phyloP scores from a whole-genome alignment of 164 flowering plant species.

The Annona cherimola region DNA sequence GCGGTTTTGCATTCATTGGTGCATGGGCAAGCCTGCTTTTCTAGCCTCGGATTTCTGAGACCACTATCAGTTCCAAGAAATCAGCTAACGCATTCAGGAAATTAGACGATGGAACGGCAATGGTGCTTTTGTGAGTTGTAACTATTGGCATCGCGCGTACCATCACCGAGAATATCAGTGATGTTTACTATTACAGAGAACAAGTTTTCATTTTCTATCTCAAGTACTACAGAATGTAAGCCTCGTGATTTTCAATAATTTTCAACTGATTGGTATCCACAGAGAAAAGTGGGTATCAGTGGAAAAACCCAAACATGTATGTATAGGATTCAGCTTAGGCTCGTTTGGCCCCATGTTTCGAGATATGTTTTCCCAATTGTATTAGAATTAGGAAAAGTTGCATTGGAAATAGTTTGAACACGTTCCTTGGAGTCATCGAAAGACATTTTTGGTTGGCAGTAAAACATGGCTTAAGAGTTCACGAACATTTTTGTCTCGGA shows the following conservation, averaged over 20 bases:
- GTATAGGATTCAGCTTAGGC: too few relatives aligned
- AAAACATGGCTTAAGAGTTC: too few relatives aligned
- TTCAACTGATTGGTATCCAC: too few relatives aligned
- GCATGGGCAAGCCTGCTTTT: conserved; percentile 91
- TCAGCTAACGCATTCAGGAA: neutral
- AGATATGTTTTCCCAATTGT: too few relatives aligned
- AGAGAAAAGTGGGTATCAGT: too few relatives aligned
- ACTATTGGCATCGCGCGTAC: neutral
- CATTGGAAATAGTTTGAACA: too few relatives aligned
- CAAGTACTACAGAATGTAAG: neutral
- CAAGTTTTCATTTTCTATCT: neutral
- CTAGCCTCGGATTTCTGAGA: conserved; percentile 21
- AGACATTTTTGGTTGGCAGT: too few relatives aligned
- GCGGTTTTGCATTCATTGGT: conserved; percentile 86
- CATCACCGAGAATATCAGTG: neutral
- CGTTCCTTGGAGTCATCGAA: too few relatives aligned
- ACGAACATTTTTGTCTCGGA: too few relatives aligned
- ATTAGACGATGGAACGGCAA: neutral
- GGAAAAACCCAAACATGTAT: too few relatives aligned
- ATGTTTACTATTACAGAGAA: neutral
- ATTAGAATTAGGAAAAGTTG: too few relatives aligned
- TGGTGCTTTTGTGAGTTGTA: neutral
- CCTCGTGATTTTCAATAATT: neutral
- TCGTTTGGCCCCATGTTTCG: too few relatives aligned
- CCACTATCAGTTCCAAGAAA: neutral